phyloP scores from a whole-genome alignment of 2,329 filamentous ascomycete species.

The Fusarium tjaetaba region DNA sequence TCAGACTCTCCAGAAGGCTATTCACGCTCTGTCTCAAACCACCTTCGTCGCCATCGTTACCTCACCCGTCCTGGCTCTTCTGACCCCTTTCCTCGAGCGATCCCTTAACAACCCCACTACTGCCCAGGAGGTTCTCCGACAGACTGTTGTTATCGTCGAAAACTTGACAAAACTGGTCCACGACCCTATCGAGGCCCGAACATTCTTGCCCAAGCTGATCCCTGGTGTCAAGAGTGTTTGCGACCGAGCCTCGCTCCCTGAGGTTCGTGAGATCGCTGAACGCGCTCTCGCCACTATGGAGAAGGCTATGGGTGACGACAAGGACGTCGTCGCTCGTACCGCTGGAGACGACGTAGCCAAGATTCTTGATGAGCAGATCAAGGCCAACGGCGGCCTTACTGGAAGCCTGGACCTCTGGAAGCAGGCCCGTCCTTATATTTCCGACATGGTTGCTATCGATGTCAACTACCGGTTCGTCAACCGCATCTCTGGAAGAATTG shows the following conservation, averaged over 20 bases:
- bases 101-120: slow-evolving; percentile 92
- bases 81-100: slow-evolving; percentile 94
- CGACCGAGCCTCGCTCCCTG: slow-evolving; percentile 89
- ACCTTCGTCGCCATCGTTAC: slow-evolving; percentile 98
- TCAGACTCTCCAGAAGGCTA: slow-evolving; percentile 91
- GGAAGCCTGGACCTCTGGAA: slow-evolving; percentile 72
- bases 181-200: slow-evolving; percentile 90
- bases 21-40: slow-evolving; percentile 94
- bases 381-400: slow-evolving; percentile 71
- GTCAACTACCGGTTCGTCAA: slow-evolving; percentile 82
- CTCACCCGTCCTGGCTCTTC: slow-evolving; percentile 90
- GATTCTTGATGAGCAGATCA: slow-evolving; percentile 79
- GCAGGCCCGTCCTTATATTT: slow-evolving; percentile 76
- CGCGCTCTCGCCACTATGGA: slow-evolving; percentile 88
- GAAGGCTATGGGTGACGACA: slow-evolving; percentile 85
- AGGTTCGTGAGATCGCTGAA: slow-evolving; percentile 89
- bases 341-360: slow-evolving; percentile 78
- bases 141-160: slow-evolving; percentile 96
- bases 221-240: slow-evolving; percentile 92
- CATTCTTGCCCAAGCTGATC: slow-evolving; percentile 92
- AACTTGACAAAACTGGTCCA: slow-evolving; percentile 99
- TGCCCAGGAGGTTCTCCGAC: slow-evolving; percentile 90
- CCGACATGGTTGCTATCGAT: slow-evolving; percentile 86
- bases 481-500: slow-evolving; percentile 75
- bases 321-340: slow-evolving; percentile 72